Base-by-base conservation (phyloP, 768 basidiomycete genomes). In the Russula sp. region DNA sequence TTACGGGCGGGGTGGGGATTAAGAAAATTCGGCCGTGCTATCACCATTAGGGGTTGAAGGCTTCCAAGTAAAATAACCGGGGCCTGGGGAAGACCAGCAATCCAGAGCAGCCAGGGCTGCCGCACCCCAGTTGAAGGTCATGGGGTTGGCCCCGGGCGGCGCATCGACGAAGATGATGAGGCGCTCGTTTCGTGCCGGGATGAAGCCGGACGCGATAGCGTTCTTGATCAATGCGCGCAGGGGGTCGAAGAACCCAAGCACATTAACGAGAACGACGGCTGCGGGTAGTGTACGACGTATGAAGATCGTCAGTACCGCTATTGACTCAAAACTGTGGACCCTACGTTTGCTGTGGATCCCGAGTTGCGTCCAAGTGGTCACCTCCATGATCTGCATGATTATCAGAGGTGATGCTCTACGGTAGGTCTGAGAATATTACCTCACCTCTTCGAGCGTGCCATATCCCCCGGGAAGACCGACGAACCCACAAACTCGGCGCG, bases 371-470 rank as follows among this genome's bases (percentile, higher is more conserved):
- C 96, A 99, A 0, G 95, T 97, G 14, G 87, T 83, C 65, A 91
- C 94, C 74, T 98, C 96, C 34, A 97, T 74, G n/a, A 92, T 75
- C 89, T 92, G 66, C 5, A 37, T 10, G 48, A 27, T 20, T 6
- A 35, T 42, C 8, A 35, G 51, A 22, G 7, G 44, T 27, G 34
- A 53, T 35, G 5, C 27, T 16, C 11, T n/a, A 40, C 50, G 27
- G 3, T 11, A n/a, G 31, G 22, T 3, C 6, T 1, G 22, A 39
- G n/a, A 34, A 6, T 57, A 51, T 39, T 20, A n/a, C 59, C 72
- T 63, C 35, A 87, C 90, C 82, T 98, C 96, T 75, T 99, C 97
- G 66, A 93, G 91, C 0, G 95, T 98, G 10, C 96, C 96, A 71
- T 85, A 97, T 0, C 96, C 96, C 20, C 96, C 96, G 1, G 96